Evolutionary conservation across 2,329 filamentous ascomycete genomes (phyloP), one percentile per base, ranked within the genome.

Genomic region (Penicillium vulpinum): DNA sequence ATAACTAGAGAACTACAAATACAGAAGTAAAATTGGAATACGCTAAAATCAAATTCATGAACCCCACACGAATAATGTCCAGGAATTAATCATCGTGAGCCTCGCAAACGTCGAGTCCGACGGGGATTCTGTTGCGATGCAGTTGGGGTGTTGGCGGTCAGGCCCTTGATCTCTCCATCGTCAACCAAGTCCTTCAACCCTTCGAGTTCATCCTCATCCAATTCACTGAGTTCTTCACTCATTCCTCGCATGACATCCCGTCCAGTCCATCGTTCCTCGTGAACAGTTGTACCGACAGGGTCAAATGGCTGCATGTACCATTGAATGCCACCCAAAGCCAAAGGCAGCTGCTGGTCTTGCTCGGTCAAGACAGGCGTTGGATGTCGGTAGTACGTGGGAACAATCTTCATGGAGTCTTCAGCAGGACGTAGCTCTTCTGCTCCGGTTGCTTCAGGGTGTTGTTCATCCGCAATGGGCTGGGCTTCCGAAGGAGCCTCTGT

Each of bases 221-320:
- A 86, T 70, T 97, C 93, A 55, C 90, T 95, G 22, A 97, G 81
- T 65, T 93, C 90, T 73, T 96, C 92, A 67, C 90, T 95, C 74
- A 93, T 86, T 15, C 81, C 84, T 29, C 85, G 81, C 63, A 85
- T 78, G n/a, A 89, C 85, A 54, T 92, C 89, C 33, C 87, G 83
- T 2, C 88, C 90, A 0, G 84, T 86, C 81, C 87, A 91, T 51
- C 86, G 82, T 74, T 93, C 89, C 62, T 88, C 88, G 54, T 90
- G 80, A 10, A 93, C 85, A 0, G 88, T 93, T 0, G 91, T 96
- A 55, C 92, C 93, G 51, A 85, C 68, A 53, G 90, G 88, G 50
- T 94, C 85, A 70, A 95, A 95, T 9, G 85, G 83, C 68, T 90
- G 85, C 57, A 96, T 83, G 73, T 96, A 96, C 91, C 92, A 97